Conservation (phyloP, 176 grass and related monocot species). For the Aegilops sharonensis region DNA sequence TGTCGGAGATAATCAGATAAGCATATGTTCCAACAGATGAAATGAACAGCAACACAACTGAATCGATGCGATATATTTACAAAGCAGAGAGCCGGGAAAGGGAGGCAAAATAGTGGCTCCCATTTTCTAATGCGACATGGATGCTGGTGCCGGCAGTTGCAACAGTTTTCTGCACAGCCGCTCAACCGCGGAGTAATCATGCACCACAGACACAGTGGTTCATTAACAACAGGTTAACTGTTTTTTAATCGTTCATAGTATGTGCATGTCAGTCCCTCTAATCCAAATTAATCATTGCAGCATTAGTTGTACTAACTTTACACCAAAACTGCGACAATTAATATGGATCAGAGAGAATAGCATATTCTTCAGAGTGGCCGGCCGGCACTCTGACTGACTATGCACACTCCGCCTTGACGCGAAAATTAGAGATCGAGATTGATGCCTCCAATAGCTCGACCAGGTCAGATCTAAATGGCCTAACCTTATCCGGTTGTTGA, state of each 20-base stretch:
- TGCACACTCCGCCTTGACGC: no score
- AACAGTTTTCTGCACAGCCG: neutral
- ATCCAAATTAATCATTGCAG: no score
- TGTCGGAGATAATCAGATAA: neutral
- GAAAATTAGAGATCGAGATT: no score
- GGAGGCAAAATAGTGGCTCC: no score
- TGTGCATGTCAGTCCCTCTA: neutral
- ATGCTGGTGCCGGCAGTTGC: neutral
- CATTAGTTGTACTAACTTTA: no score
- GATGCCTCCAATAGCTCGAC: no score
- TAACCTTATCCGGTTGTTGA: slow-evolving; percentile 13
- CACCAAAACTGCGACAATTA: no score
- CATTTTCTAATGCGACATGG: neutral
- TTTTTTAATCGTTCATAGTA: neutral
- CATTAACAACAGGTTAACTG: neutral
- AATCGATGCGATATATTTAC: neutral
- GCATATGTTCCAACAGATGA: neutral
- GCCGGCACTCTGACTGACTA: no score
- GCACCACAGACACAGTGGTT: neutral
- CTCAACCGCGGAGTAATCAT: neutral
- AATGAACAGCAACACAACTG: neutral
- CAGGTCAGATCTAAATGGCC: neutral
- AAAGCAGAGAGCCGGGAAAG: neutral
- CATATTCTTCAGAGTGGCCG: no score
- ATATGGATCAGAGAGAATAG: no score